phyloP scores from a whole-genome alignment of 2,329 filamentous ascomycete genomes.

The Albifimbria verrucaria region DNA sequence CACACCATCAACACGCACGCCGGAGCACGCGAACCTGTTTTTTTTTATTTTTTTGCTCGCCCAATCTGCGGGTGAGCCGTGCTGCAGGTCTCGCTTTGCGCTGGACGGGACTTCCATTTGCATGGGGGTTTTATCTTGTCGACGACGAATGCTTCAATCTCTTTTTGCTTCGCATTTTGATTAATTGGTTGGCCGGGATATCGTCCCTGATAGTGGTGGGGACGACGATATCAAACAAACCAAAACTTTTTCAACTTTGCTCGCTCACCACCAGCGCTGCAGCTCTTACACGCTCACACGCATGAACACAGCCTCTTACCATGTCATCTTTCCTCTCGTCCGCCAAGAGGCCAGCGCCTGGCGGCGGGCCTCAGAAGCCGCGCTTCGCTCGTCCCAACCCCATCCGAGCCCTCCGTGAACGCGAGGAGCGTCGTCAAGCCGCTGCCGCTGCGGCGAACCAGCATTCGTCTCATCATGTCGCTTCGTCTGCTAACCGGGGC shows the following conservation, averaged over 20 bases:
- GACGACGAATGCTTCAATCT: no score
- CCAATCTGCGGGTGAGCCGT: no score
- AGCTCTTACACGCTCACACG: background rate
- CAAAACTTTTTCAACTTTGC: conserved; percentile 1
- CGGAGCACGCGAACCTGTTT: background rate
- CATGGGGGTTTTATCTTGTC: no score
- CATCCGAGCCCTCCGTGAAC: conserved; percentile 50
- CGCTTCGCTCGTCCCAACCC: conserved; percentile 43
- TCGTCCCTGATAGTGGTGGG: no score
- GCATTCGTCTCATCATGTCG: conserved; percentile 26
- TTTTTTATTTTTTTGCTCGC: no score
- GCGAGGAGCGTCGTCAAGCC: conserved; percentile 42
- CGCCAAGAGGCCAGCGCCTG: conserved; percentile 28
- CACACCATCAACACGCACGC: background rate
- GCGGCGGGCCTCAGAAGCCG: conserved; percentile 28
- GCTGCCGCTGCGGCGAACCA: conserved; percentile 23
- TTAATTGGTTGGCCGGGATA: no score
- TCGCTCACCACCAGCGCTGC: conserved; percentile 2
- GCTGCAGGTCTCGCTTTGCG: no score
- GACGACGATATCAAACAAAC: background rate
- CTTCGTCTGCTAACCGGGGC: conserved; percentile 21
- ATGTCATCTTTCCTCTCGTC: conserved; percentile 49
- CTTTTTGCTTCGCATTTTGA: no score
- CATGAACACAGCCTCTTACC: conserved; percentile 7
- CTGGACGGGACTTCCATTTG: no score